Base-by-base conservation (phyloP, 306 rosid genomes). In the Glycine tomentella region DNA sequence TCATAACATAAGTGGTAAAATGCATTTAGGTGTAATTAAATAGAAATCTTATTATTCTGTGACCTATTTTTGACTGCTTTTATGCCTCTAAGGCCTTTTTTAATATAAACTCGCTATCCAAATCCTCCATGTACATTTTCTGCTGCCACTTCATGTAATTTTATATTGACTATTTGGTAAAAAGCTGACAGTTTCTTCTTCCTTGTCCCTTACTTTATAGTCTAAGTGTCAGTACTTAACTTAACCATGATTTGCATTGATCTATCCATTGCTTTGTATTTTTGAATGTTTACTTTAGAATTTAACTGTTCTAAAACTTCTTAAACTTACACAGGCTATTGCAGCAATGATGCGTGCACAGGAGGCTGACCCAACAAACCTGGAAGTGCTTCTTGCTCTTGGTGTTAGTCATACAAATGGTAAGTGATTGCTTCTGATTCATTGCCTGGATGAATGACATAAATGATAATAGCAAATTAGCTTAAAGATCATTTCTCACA, bases 331-430 rank as follows among this genome's bases (percentile, higher is more conserved):
- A 78, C 94, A 95, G 99, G 99, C 99, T 48, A 95, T 95, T 80
- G 94, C 99, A 80, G 99, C 98, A 3, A 95, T 95, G 99, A 92
- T 93, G 98, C 96, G 93, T 17, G 99, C 99, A 6, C 92, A 92
- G 63, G 98, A 95, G 83, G 99, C 95, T 72, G 94, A 95, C 89
- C 90, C 99, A 63, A 87, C 97, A 88, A 93, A 93, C 83, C 85
- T 93, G 72, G 99, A 95, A 88, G 99, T 95, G 89, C 99, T 95
- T 89, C 99, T 95, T 83, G 96, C 99, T 73, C 99, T 95, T 77
- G 99, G 99, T 81, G 99, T 95, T 77, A 95, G 99, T 86, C 98
- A 95, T 86, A 95, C 99, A 67, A 95, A 95, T 86, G 99, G 99
- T 95, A 51, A 83, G 97, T 90, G 75, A 8, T 44, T 87, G 65